Conservation (phyloP, 2,329 filamentous ascomycete genomes). For the Akanthomyces dipterigenus region DNA sequence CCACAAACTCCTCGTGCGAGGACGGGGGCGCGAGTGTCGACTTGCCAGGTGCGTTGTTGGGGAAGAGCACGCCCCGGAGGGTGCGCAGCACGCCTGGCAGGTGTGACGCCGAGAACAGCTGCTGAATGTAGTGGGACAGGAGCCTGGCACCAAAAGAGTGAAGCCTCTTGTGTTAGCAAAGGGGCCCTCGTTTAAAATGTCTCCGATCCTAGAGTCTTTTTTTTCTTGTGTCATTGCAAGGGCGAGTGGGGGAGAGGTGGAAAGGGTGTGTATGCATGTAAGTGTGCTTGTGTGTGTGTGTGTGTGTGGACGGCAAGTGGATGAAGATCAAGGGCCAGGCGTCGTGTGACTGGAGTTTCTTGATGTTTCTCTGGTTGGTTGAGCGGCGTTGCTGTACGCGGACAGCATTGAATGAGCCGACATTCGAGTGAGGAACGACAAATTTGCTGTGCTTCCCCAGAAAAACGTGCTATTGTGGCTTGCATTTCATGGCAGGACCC, state of each 20-base stretch:
- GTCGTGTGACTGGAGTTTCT: background rate
- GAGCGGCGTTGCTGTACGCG: background rate
- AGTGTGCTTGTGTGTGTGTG: background rate
- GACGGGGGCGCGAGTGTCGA: conserved; percentile 54
- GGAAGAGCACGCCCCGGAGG: conserved; percentile 74
- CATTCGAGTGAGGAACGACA: background rate
- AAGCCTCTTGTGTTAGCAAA: conserved; percentile 17
- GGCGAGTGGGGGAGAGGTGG: background rate
- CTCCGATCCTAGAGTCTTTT: conserved; percentile 5
- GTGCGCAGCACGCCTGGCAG: conserved; percentile 62
- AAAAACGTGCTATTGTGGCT: background rate
- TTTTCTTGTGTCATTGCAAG: background rate
- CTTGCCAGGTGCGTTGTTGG: conserved; percentile 69
- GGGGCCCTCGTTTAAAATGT: background rate
- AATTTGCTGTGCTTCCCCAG: background rate
- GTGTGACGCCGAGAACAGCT: conserved; percentile 55
- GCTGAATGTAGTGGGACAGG: conserved; percentile 50
- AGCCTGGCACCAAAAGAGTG: conserved; percentile 37
- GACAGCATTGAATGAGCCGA: background rate
- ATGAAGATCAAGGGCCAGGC: background rate
- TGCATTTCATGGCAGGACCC: background rate
- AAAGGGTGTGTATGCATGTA: background rate
- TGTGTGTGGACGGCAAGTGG: background rate
- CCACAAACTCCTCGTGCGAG: conserved; percentile 50
- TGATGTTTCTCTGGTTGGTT: background rate